These are phyloP conservation scores for Nemania sp. DNA, from an alignment of 2,329 filamentous ascomycete genomes.

Conservation along the genomic window DNA sequence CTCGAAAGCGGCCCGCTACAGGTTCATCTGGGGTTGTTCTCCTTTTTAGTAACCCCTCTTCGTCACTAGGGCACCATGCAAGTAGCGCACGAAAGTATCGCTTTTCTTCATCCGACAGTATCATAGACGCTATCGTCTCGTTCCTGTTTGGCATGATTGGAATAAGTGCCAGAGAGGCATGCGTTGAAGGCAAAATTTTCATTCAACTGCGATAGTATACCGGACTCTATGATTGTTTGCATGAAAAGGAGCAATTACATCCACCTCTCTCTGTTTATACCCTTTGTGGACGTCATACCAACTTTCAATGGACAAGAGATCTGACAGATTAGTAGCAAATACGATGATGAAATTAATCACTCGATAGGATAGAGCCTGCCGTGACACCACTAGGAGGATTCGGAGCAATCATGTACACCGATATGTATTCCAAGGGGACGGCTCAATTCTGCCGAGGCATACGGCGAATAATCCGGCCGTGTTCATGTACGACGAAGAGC, in stretches of 20 bases:
- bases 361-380: slow-evolving; percentile 13
- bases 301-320: background rate
- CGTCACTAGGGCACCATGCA: slow-evolving; percentile 42
- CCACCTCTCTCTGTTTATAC: slow-evolving; percentile 2
- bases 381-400: slow-evolving; percentile 30
- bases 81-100: slow-evolving; percentile 47
- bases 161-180: no score
- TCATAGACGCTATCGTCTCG: slow-evolving; percentile 31
- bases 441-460: slow-evolving; percentile 25
- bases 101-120: slow-evolving; percentile 46
- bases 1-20: slow-evolving; percentile 42
- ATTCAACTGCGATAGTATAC: no score
- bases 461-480: slow-evolving; percentile 20
- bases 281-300: slow-evolving; percentile 2
- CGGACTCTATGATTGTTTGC: no score
- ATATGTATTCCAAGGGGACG: slow-evolving; percentile 29
- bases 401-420: slow-evolving; percentile 28
- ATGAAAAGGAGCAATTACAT: background rate
- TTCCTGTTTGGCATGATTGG: slow-evolving; percentile 13
- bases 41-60: slow-evolving; percentile 29
- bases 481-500: slow-evolving; percentile 24
- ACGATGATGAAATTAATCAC: slow-evolving; percentile 14
- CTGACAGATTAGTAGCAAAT: slow-evolving; percentile 22
- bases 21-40: slow-evolving; percentile 24
- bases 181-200: no score